These are phyloP conservation scores for Scytalidium lignicola DNA, from an alignment of 2,329 filamentous ascomycete genomes.

Conservation along the genomic window DNA sequence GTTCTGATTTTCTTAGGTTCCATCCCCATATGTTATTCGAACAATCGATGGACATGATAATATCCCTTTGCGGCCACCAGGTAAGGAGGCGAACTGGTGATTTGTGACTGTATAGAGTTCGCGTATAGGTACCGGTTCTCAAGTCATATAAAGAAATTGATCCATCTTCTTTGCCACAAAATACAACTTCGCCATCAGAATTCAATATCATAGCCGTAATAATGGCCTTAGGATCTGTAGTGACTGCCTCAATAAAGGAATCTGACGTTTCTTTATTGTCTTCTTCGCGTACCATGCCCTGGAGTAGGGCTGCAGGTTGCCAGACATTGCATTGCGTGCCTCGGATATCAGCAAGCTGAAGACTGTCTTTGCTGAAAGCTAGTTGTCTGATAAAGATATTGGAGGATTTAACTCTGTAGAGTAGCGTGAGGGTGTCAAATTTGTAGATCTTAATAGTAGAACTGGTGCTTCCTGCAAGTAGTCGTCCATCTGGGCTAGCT, in stretches of 20 bases:
- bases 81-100: constrained; percentile 23
- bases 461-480: constrained; percentile 18
- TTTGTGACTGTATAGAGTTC: constrained; percentile 27
- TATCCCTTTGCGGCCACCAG: constrained; percentile 19
- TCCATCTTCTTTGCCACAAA: constrained; percentile 34
- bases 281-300: constrained; percentile 22
- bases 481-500: constrained; percentile 20
- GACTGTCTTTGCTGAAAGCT: constrained; percentile 27
- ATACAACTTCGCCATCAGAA: constrained; percentile 19
- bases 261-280: constrained; percentile 19
- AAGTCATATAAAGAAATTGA: constrained; percentile 27
- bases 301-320: constrained; percentile 27
- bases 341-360: constrained; percentile 30
- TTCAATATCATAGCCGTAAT: constrained; percentile 27
- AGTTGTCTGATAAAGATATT: constrained; percentile 27
- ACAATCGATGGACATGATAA: constrained; percentile 25
- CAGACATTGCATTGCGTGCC: constrained; percentile 32
- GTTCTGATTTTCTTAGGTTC: no score
- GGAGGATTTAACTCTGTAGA: constrained; percentile 23
- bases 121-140: constrained; percentile 19
- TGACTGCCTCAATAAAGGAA: constrained; percentile 18
- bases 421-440: constrained; percentile 23
- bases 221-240: constrained; percentile 20
- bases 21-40: no score
- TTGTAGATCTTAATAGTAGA: constrained; percentile 21